Evolutionary conservation across 495 filamentous ascomycete species (phyloP).

Genomic region (Talaromyces thailandensis): DNA sequence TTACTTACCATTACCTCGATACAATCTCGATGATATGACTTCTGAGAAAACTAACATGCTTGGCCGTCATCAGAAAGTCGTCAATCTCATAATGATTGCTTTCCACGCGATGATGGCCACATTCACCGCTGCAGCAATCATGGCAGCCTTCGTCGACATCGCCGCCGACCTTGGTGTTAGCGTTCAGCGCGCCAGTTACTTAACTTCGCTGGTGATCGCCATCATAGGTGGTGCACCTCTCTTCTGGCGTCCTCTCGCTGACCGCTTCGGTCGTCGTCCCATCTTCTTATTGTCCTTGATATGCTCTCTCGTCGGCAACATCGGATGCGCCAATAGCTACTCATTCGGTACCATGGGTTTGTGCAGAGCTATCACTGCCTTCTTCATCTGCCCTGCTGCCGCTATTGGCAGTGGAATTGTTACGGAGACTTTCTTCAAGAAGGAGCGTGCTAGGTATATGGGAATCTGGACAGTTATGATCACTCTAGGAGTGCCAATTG

Average conservation of each 20-base stretch:
- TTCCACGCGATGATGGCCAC: slow-evolving; percentile 50
- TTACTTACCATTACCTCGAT: too few relatives aligned
- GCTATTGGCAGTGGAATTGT: slow-evolving; percentile 47
- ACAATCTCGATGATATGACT: too few relatives aligned
- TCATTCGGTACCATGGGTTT: slow-evolving; percentile 22
- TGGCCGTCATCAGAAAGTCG: too few relatives aligned
- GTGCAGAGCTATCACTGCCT: slow-evolving; percentile 39
- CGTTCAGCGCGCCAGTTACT: slow-evolving; percentile 36
- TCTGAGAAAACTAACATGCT: too few relatives aligned
- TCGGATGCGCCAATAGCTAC: too few relatives aligned
- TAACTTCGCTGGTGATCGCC: slow-evolving; percentile 31
- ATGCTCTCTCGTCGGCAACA: too few relatives aligned
- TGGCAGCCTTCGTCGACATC: slow-evolving; percentile 42
- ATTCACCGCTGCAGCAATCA: slow-evolving; percentile 44
- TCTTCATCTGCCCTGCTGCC: slow-evolving; percentile 45
- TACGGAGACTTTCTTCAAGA: slow-evolving; percentile 41
- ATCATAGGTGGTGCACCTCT: too few relatives aligned
- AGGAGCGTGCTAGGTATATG: slow-evolving; percentile 42
- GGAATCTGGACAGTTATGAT: slow-evolving; percentile 44
- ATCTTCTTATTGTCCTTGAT: too few relatives aligned
- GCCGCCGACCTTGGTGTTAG: slow-evolving; percentile 29
- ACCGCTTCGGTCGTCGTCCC: too few relatives aligned
- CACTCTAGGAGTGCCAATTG: slow-evolving; percentile 39
- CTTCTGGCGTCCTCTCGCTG: too few relatives aligned
- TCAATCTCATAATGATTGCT: slow-evolving; percentile 35